These are phyloP conservation scores for Verticillium dahliae DNA, from an alignment of 2,329 filamentous ascomycete species.

Conservation along the genomic window DNA sequence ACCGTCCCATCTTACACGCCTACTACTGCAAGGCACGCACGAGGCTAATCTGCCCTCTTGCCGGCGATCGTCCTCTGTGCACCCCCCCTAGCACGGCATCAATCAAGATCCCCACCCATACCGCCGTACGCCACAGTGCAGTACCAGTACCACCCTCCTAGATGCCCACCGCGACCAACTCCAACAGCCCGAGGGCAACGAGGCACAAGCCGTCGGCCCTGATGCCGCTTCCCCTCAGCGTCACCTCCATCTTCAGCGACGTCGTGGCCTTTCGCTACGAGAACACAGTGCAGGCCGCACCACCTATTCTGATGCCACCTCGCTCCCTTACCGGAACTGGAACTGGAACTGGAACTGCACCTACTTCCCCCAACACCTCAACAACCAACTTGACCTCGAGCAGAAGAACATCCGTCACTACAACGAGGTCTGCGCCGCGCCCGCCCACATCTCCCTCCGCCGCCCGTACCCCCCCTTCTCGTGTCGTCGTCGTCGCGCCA, in stretches of 20 bases:
- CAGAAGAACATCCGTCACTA: not conserved
- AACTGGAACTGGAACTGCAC: not conserved
- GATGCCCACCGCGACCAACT: not conserved
- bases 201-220: not conserved
- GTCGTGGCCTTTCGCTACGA: conserved; percentile 56
- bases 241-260: conserved; percentile 34
- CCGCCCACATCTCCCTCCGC: conserved; percentile 15
- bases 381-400: conserved; percentile 9
- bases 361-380: conserved; percentile 14
- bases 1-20: not conserved
- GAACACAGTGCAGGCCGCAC: conserved; percentile 49
- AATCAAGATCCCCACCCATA: not conserved
- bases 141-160: not conserved
- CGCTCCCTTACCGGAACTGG: conserved; percentile 16
- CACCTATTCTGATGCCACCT: conserved; percentile 47
- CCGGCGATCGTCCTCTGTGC: not conserved
- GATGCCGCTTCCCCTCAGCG: conserved; percentile 13
- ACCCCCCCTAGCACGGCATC: not conserved
- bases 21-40: not conserved
- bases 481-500: conserved; percentile 29
- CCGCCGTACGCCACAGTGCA: too few species aligned
- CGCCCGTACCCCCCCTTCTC: conserved; percentile 19
- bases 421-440: not conserved
- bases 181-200: not conserved
- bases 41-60: not conserved